Evolutionary conservation across 1,284 basidiomycete species (phyloP).

Genomic region (Vanrija pseudolonga): DNA sequence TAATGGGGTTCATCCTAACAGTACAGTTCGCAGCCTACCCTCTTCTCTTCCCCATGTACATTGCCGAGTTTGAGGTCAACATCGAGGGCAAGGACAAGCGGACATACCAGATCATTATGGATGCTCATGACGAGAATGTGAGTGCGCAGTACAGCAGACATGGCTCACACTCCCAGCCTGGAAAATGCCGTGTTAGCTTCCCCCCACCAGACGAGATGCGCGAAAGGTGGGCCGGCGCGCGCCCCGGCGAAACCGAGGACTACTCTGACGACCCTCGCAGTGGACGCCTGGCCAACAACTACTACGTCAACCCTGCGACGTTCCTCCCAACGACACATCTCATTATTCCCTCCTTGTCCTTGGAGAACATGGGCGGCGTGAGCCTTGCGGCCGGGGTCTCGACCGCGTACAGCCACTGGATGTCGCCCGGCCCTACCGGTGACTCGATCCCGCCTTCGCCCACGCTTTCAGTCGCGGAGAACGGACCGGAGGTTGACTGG

Average conservation of each 20-base stretch:
- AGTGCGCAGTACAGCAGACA: neutral
- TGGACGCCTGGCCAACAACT: slow-evolving; percentile 29
- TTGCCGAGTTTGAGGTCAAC: slow-evolving; percentile 41
- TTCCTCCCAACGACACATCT: slow-evolving; percentile 28
- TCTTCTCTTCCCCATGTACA: slow-evolving; percentile 46
- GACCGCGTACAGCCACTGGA: slow-evolving; percentile 25
- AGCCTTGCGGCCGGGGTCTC: neutral
- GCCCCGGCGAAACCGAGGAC: neutral
- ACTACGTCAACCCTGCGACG: slow-evolving; percentile 36
- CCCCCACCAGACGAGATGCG: slow-evolving; percentile 30
- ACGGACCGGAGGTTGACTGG: slow-evolving; percentile 31
- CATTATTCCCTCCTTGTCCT: slow-evolving; percentile 8
- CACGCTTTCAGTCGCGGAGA: slow-evolving; percentile 17
- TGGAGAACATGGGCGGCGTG: slow-evolving; percentile 2
- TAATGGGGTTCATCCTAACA: neutral
- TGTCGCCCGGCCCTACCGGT: slow-evolving; percentile 29
- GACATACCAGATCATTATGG: slow-evolving; percentile 37
- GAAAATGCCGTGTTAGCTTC: slow-evolving; percentile 32
- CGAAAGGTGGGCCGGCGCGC: slow-evolving; percentile 14
- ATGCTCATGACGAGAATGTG: slow-evolving; percentile 38
- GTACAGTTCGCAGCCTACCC: slow-evolving; percentile 44
- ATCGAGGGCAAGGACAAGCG: slow-evolving; percentile 19
- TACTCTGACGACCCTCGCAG: neutral
- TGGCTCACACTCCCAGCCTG: slow-evolving; percentile 7
- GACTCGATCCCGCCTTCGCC: slow-evolving; percentile 26